Base-by-base conservation (phyloP, 2,329 filamentous ascomycete genomes). In the Rutstroemia sp. region DNA sequence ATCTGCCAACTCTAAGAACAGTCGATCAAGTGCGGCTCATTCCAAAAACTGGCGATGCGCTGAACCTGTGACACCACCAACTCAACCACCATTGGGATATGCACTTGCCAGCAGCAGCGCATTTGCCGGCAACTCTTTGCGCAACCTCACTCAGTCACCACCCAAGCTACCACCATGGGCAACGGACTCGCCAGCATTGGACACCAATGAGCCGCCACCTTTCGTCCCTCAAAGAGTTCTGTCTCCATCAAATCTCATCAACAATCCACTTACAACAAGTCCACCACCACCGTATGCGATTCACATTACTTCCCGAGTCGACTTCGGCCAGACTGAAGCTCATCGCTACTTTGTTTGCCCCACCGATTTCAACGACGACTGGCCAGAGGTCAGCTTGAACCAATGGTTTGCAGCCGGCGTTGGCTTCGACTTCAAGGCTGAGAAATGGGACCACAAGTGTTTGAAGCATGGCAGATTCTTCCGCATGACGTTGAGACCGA, bases 381-480 rank as follows among this genome's bases (percentile, higher is more conserved):
- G 65, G 65, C 47, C 48, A 5, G 65, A 68, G 51, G 57, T 63
- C 14, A 57, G 58, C 16, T 38, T 60, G 10, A 37, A 57, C 2
- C 63, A 68, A 16, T 68, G 65, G 65, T 68, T 63, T 53, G 64
- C 61, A 6, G 41, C 56, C 34, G 65, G 65, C 9, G 51, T 59
- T 17, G 54, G 56, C 8, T 67, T 67, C 55, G 61, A 59, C 41
- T 55, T 64, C 51, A 61, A 59, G 44, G 61, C 62, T 12, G 63
- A 65, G 57, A 63, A 64, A 47, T 67, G 64, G 64, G 64, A 67
- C 57, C 19, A 67, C 25, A 67, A 67, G 48, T 67, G 65, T 34
- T 25, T 48, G 34, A 38, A 56, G 21, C 56, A 67, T 56, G 51
- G 52, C 10, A 61, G 41, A 23, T 67, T 67, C 50, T 67, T 64